These are phyloP conservation scores for Penicillium cinerascens DNA, from an alignment of 495 filamentous ascomycete genomes.

Conservation along the genomic window DNA sequence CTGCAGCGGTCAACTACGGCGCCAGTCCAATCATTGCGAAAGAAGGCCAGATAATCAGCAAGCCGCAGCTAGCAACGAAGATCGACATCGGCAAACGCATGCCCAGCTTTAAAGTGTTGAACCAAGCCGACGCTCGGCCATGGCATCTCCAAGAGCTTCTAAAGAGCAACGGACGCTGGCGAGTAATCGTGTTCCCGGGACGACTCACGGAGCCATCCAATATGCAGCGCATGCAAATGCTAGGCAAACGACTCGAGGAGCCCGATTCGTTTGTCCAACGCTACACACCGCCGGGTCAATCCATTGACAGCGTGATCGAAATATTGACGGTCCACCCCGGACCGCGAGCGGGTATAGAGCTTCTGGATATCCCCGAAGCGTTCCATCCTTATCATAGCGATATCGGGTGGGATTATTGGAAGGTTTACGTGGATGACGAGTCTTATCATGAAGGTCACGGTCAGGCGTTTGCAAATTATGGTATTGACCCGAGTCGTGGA, in stretches of 20 bases:
- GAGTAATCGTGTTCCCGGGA: constrained; percentile 62
- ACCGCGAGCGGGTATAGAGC: constrained; percentile 42
- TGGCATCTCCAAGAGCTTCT: constrained; percentile 51
- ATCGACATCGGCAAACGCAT: constrained; percentile 50
- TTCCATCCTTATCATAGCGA: constrained; percentile 51
- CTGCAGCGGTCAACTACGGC: constrained; percentile 33
- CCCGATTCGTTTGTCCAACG: constrained; percentile 43
- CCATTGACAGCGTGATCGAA: constrained; percentile 48
- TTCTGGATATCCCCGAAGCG: constrained; percentile 54
- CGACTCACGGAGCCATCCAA: constrained; percentile 40
- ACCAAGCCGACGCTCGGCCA: constrained; percentile 53
- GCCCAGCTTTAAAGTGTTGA: constrained; percentile 53
- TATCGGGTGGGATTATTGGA: constrained; percentile 60
- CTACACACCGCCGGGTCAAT: constrained; percentile 34
- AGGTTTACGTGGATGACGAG: constrained; percentile 60
- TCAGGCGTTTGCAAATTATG: constrained; percentile 57
- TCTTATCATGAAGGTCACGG: constrained; percentile 61
- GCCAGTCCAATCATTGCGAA: constrained; percentile 34
- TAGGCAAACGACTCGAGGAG: constrained; percentile 40
- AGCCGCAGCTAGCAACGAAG: constrained; percentile 33
- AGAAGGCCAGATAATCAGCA: constrained; percentile 22
- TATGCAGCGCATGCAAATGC: constrained; percentile 36
- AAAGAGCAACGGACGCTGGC: constrained; percentile 52
- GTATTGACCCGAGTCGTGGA: constrained; percentile 54
- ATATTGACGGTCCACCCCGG: constrained; percentile 55